Evolutionary conservation across 108 stramenopile species (phyloP), one percentile per base, ranked within the genome.

Genomic region (Epipyxis sp.): DNA sequence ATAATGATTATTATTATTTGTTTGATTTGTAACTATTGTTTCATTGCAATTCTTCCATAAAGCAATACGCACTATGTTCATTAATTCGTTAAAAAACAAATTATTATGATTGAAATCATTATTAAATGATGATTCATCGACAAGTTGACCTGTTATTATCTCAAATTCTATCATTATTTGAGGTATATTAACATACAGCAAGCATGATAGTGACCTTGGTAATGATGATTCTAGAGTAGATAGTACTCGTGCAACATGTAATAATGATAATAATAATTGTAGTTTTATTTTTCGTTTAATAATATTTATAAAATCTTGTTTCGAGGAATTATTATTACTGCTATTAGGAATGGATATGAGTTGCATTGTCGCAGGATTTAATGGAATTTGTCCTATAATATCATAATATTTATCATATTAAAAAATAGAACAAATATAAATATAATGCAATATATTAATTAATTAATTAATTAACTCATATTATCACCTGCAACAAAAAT

Each of bases 401-500:
- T n/a, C 54, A 57, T n/a, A 57, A 57, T 57, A 57, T 57, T 57
- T 57, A 57, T n/a, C 54, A 57, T 57, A 57, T n/a, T 57, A 57
- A n/a, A 57, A n/a, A 57, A 57, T 57, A 57, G n/a, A 57, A 57
- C 25, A 57, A n/a, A 57, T n/a, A n/a, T 57, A 57, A n/a, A 57
- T 57, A n/a, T 57, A n/a, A n/a, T n/a, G n/a, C 54, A 57, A n/a
- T n/a, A n/a, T n/a, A n/a, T n/a, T n/a, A n/a, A n/a, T n/a, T n/a
- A n/a, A n/a, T n/a, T n/a, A n/a, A n/a, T n/a, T n/a, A n/a, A n/a
- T n/a, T n/a, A n/a, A n/a, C n/a, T n/a, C n/a, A n/a, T n/a, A n/a
- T n/a, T n/a, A n/a, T n/a, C n/a, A n/a, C n/a, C n/a, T 32, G 97
- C 94, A 20, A 96, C 42, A 41, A 95, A 92, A 1, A 89, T 86